Conservation (phyloP, 192 early-diverging fungal genomes). For the Gaertneriomyces sp. region DNA sequence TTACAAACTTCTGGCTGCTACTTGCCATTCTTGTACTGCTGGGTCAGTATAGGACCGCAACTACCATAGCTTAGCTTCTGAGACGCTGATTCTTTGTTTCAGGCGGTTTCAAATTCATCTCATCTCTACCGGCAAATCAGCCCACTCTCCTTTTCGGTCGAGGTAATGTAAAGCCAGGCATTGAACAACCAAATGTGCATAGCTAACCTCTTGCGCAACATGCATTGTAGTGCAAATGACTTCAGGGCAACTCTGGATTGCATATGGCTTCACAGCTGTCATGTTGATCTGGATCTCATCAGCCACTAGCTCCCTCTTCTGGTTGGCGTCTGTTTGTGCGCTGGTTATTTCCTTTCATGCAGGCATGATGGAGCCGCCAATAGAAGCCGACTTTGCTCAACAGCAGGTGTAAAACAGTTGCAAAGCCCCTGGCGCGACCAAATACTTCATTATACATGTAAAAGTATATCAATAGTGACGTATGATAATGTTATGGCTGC, state of each 20-base stretch:
- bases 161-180: constrained; percentile 8
- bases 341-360: constrained; percentile 38
- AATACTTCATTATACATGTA: not conserved
- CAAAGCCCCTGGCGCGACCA: not conserved
- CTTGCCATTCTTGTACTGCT: constrained; percentile 40
- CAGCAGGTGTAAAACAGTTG: not conserved
- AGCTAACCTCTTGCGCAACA: constrained; percentile 6
- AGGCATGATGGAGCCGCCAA: constrained; percentile 44
- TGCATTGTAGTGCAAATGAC: constrained; percentile 24
- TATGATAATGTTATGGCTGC: too few species aligned
- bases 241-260: constrained; percentile 42
- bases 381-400: constrained; percentile 40
- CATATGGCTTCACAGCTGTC: constrained; percentile 23
- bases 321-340: constrained; percentile 29
- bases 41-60: constrained; percentile 13
- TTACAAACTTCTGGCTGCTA: constrained; percentile 45
- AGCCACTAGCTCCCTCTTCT: constrained; percentile 39
- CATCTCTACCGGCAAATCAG: constrained; percentile 35
- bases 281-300: constrained; percentile 36
- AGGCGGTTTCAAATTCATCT: constrained; percentile 35
- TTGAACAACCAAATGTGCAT: not conserved
- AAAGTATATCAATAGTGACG: too few species aligned
- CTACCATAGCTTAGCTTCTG: not conserved
- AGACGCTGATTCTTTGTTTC: not conserved
- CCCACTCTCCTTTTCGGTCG: constrained; percentile 27